Evolutionary conservation across 2,329 filamentous ascomycete genomes (phyloP).

Genomic region (Penicillium sp.): DNA sequence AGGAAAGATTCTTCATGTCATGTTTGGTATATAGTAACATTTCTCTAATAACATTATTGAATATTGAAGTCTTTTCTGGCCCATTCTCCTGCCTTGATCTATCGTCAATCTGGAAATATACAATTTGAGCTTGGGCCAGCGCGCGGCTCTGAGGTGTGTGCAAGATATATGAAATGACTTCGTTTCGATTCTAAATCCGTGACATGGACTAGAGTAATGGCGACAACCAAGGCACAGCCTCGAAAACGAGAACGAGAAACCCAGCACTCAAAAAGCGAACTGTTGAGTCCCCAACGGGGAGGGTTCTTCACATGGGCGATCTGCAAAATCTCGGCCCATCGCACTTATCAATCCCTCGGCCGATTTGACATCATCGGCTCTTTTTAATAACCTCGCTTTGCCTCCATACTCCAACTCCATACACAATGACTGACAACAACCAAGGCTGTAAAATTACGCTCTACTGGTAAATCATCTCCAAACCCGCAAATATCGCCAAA

Average conservation of each 20-base stretch:
- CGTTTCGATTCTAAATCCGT: no score
- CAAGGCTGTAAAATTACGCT: conserved; percentile 59
- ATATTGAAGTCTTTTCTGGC: no score
- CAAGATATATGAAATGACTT: no score
- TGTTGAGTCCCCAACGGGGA: neutral
- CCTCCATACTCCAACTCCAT: neutral
- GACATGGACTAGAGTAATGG: neutral
- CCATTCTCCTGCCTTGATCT: no score
- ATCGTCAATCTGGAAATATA: no score
- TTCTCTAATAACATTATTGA: no score
- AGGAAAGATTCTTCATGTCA: no score
- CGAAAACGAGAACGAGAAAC: neutral
- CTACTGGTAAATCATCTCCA: conserved; percentile 56
- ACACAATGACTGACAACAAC: conserved; percentile 22
- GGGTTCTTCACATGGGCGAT: neutral
- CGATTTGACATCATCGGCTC: conserved; percentile 5
- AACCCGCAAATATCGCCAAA: neutral
- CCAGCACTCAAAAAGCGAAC: neutral
- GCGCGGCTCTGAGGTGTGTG: neutral
- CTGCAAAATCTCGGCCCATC: neutral
- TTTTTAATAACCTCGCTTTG: neutral
- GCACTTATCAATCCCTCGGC: conserved; percentile 5
- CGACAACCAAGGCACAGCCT: neutral
- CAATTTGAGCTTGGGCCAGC: no score
- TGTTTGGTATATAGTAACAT: no score